These are phyloP conservation scores for Galerina sulciceps DNA, from an alignment of 768 basidiomycete genomes.

Conservation along the genomic window DNA sequence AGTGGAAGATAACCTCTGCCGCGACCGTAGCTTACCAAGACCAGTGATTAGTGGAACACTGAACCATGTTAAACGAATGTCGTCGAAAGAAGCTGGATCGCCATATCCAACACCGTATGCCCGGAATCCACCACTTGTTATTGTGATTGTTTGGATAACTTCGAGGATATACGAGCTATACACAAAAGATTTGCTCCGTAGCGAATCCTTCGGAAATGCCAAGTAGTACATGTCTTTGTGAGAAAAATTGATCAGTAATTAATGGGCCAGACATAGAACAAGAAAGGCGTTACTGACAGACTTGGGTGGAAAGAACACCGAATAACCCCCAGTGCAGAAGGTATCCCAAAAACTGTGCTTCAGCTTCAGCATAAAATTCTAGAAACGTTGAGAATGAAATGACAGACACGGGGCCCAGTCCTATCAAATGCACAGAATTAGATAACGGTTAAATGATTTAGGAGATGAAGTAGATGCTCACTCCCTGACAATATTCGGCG, in stretches of 20 bases:
- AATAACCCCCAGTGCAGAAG: constrained; percentile 23
- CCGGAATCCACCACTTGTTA: constrained; percentile 25
- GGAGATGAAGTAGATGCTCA: too few relatives aligned
- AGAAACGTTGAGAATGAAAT: not conserved
- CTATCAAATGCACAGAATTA: not conserved
- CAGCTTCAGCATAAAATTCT: not conserved
- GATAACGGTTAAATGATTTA: too few relatives aligned
- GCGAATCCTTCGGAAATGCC: constrained; percentile 28
- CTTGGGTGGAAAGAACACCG: constrained; percentile 25
- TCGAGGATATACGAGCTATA: constrained; percentile 15
- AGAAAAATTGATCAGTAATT: not conserved
- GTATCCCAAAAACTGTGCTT: constrained; percentile 20
- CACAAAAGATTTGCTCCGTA: constrained; percentile 24
- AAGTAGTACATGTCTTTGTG: constrained; percentile 29
- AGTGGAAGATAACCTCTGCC: not conserved
- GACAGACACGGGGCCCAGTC: constrained; percentile 3
- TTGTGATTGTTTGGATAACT: constrained; percentile 20
- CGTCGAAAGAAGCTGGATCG: constrained; percentile 20
- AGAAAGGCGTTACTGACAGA: constrained; percentile 21
- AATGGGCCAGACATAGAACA: not conserved
- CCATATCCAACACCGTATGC: constrained; percentile 29
- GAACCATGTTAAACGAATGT: constrained; percentile 25
- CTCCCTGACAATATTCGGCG: too few relatives aligned
- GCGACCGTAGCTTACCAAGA: constrained; percentile 15
- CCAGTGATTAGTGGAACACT: constrained; percentile 26